These are phyloP conservation scores for Hypoxylon sp. DNA, from an alignment of 2,329 filamentous ascomycete genomes.

Conservation along the genomic window DNA sequence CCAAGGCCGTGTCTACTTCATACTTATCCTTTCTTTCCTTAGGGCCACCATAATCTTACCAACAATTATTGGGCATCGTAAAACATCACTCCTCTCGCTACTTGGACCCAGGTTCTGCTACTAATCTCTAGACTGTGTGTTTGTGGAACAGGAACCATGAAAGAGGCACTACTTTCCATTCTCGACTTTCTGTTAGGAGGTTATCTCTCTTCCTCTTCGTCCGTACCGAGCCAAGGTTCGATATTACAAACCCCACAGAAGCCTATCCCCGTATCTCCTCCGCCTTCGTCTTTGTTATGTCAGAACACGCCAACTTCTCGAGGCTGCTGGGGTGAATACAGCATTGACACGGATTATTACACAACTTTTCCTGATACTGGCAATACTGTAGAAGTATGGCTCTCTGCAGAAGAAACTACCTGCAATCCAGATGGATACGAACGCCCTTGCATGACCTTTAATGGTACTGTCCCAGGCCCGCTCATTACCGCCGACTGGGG, in stretches of 20 bases:
- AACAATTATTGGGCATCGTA: not conserved
- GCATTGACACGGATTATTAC: slow-evolving; percentile 9
- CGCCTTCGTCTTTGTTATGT: slow-evolving; percentile 9
- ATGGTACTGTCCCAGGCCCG: slow-evolving; percentile 75
- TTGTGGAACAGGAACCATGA: not conserved
- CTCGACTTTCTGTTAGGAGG: slow-evolving; percentile 10
- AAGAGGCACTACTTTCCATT: slow-evolving; percentile 6
- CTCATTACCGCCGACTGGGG: slow-evolving; percentile 68
- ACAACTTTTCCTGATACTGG: slow-evolving; percentile 11
- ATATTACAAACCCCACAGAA: slow-evolving; percentile 10
- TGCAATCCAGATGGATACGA: slow-evolving; percentile 16
- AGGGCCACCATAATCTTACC: not conserved
- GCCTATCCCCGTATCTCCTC: slow-evolving; percentile 8
- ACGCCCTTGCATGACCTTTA: slow-evolving; percentile 51
- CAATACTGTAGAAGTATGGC: slow-evolving; percentile 10
- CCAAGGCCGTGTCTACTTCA: not conserved
- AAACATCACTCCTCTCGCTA: not conserved
- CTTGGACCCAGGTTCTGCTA: not conserved
- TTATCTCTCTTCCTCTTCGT: not conserved
- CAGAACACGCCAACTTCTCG: slow-evolving; percentile 9
- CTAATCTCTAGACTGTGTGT: not conserved
- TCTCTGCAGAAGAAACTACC: slow-evolving; percentile 6
- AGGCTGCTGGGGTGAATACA: slow-evolving; percentile 15
- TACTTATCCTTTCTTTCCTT: not conserved
- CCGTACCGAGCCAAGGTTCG: slow-evolving; percentile 1